Percentiles rank a stretch among this genome's conserved stretches.
Evolutionary conservation across 2,329 filamentous ascomycete species (phyloP).

Genomic region (Botrytis sinoallii): DNA sequence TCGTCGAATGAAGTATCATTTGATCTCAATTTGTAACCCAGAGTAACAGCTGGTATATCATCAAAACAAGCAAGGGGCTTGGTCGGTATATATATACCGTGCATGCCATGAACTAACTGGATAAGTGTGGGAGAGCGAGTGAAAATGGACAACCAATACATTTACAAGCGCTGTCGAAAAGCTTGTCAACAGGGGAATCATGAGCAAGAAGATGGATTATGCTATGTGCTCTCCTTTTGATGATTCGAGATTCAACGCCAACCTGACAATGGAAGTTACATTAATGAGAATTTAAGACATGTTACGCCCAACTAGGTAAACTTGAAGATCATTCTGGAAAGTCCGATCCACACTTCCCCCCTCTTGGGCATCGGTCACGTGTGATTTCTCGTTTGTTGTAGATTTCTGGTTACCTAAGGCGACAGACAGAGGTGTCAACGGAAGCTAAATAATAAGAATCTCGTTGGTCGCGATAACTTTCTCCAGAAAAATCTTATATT

Average conservation of each 20-base stretch:
- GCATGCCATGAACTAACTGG: not conserved
- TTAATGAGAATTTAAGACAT: not conserved
- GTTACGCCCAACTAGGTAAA: not conserved
- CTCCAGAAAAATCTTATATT: constrained; percentile 6
- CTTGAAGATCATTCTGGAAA: not conserved
- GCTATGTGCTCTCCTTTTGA: not conserved
- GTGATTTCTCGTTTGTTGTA: not conserved
- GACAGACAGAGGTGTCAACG: constrained; percentile 9
- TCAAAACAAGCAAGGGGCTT: not conserved
- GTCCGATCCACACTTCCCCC: not conserved
- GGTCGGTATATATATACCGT: not conserved
- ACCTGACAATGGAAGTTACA: not conserved
- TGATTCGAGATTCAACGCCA: not conserved
- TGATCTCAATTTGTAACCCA: not conserved
- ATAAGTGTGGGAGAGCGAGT: not conserved
- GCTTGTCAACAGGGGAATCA: not conserved
- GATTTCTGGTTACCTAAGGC: constrained; percentile 20
- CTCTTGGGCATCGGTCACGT: not conserved
- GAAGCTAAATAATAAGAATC: constrained; percentile 15
- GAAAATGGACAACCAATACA: not conserved
- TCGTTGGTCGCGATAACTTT: constrained; percentile 16
- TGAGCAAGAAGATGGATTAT: not conserved
- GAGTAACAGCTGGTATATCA: not conserved
- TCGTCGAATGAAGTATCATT: not conserved
- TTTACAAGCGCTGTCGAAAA: not conserved